A percentile compares a stretch with the other conserved stretches of the same genome.
These are phyloP conservation scores for Fusarium solani-melongenae DNA, from an alignment of 2,329 filamentous ascomycete genomes.

Conservation along the genomic window DNA sequence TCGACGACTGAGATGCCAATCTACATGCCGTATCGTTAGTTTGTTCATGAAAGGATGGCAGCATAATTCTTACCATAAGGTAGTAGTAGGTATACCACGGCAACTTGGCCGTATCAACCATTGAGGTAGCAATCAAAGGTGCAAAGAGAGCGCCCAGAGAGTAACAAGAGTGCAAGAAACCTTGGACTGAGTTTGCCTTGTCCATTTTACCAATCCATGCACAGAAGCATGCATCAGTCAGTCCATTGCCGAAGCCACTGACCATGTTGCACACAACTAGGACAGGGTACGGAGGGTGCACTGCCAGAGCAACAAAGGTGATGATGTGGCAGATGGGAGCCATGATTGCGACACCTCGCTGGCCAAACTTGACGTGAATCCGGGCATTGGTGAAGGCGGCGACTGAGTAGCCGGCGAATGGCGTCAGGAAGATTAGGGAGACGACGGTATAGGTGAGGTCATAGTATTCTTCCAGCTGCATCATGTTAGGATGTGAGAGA, in stretches of 20 bases:
- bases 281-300: conserved; percentile 73
- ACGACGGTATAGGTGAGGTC: conserved; percentile 68
- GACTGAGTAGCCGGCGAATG: conserved; percentile 70
- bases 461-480: conserved; percentile 70
- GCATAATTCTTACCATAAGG: conserved; percentile 66
- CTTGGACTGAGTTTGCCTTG: conserved; percentile 74
- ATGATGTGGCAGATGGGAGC: conserved; percentile 70
- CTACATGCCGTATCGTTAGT: conserved; percentile 30
- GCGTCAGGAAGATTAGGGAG: conserved; percentile 72
- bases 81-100: conserved; percentile 79
- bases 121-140: conserved; percentile 73
- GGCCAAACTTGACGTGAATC: conserved; percentile 70
- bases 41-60: conserved; percentile 11
- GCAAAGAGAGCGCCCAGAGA: conserved; percentile 72
- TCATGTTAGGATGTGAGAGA: neutral
- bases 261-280: conserved; percentile 71
- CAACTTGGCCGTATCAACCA: conserved; percentile 69
- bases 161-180: conserved; percentile 74
- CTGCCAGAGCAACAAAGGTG: conserved; percentile 68
- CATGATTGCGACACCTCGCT: conserved; percentile 73
- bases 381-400: conserved; percentile 70
- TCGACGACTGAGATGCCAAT: conserved; percentile 65
- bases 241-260: conserved; percentile 74
- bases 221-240: conserved; percentile 65
- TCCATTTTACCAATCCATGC: conserved; percentile 72